Evolutionary conservation across 2,329 filamentous ascomycete species (phyloP).

Genomic region (Xylaria sp.): DNA sequence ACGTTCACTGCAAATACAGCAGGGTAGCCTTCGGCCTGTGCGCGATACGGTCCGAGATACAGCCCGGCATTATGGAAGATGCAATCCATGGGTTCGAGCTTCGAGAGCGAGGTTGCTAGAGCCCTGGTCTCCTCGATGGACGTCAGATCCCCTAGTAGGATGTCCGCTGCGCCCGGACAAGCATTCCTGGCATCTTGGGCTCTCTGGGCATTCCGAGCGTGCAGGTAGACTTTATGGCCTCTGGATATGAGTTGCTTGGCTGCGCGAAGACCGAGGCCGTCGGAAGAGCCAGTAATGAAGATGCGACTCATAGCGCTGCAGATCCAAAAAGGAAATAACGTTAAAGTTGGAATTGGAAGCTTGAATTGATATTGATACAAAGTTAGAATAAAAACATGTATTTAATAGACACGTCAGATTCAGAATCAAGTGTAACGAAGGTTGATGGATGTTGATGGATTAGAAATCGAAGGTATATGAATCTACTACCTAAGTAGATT

Average conservation of each 20-base stretch:
- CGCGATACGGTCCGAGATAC: constrained; percentile 47
- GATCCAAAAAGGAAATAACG: not conserved
- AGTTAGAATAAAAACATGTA: too few relatives aligned
- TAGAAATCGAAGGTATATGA: too few relatives aligned
- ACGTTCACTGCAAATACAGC: constrained; percentile 65
- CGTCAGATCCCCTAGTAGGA: constrained; percentile 63
- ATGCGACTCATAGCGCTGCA: constrained; percentile 34
- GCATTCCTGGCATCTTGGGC: constrained; percentile 58
- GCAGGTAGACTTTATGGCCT: constrained; percentile 66
- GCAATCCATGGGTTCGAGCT: constrained; percentile 60
- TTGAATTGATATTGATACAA: not conserved
- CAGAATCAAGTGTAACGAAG: too few relatives aligned
- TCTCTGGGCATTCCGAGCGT: constrained; percentile 64
- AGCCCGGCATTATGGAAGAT: constrained; percentile 68
- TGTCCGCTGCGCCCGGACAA: constrained; percentile 61
- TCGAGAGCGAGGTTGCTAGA: constrained; percentile 62
- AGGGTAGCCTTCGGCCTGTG: constrained; percentile 53
- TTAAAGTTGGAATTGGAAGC: not conserved
- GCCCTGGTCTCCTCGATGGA: constrained; percentile 60
- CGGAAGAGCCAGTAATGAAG: constrained; percentile 65
- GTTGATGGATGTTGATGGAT: too few relatives aligned
- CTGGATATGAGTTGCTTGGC: constrained; percentile 60
- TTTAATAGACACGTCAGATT: too few relatives aligned
- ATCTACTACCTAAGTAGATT: too few relatives aligned
- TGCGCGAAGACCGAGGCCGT: constrained; percentile 63